Evolutionary conservation across 306 rosid genomes (phyloP), one percentile per base, ranked within the genome.

Genomic region (Lotus japonicus): DNA sequence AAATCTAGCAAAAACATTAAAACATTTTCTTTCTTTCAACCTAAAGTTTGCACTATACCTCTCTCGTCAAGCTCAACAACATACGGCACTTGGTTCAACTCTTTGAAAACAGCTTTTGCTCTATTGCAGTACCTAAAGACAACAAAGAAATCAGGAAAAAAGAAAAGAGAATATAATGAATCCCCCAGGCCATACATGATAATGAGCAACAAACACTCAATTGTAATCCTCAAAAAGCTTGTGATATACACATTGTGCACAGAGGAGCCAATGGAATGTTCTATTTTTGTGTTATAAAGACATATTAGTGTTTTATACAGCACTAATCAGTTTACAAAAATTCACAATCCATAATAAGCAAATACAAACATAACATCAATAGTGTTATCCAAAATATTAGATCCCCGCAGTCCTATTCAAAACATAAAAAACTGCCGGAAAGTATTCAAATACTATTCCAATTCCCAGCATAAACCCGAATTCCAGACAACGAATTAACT

Each of bases 41-140:
- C 11, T 17, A 42, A 58, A 58, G 5, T 69, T 79, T 54, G 7
- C 39, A 39, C 42, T 16, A 36, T 85, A 92, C 98, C 92, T 83
- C 96, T 92, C 77, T 80, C 91, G 71, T 92, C 94, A 69, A 92
- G 95, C 86, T 92, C 98, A 73, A 92, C 85, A 56, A 92, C 90
- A 85, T 80, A 66, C 7, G 98, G 86, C 14, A 61, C 84, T 80
- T 86, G 91, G 39, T 80, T 78, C 83, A 92, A 79, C 75, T 90
- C 90, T 77, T 90, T 79, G 81, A 92, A 92, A 70, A 88, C 92
- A 51, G 84, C 80, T 78, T 92, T 92, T 11, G 97, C 98, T 82
- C 77, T 90, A 71, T 21, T 82, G 74, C 98, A 92, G 70, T 92
- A 92, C 76, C 98, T 92, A 78, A 54, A 16, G 11, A 68, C 12